Base-by-base conservation (phyloP, 2,329 filamentous ascomycete genomes). In the Domatiomyces catenatus region DNA sequence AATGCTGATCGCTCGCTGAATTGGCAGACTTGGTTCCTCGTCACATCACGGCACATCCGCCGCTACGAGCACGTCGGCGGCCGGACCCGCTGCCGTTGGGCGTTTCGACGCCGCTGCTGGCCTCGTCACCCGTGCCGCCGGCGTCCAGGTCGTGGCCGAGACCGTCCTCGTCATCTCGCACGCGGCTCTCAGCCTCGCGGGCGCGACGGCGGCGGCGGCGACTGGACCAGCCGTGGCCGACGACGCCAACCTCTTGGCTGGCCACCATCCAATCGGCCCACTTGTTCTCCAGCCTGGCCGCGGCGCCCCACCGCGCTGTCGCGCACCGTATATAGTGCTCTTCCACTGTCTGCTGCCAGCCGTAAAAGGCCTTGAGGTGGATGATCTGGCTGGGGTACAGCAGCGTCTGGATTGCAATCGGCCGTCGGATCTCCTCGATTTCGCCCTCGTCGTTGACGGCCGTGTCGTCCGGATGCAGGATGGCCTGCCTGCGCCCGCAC, bases 251-350 rank as follows among this genome's bases (percentile, higher is more conserved):
- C 64, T 95, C 90, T 65, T 94, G 87, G 48, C 79, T 85, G 15
- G 86, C 81, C 69, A 93, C 86, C 88, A 95, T 95, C 65, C 87
- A 94, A 50, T 93, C 84, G 0, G 84, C 83, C 90, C 90, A 96
- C 64, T 90, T 93, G 56, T 81, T 76, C 71, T 94, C 89, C 18
- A 96, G 73, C n/a, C 86, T 74, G 39, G 74, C 75, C 0, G 92
- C 92, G 1, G 84, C 75, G 0, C 74, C 71, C 52, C 87, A 76
- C 54, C 94, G 85, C 5, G 86, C 86, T 3, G 78, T 74, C 48
- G 94, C 66, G 0, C 95, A 86, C 3, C 89, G 79, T 69, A 89
- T 90, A 49, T 81, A 88, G 66, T 96, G 90, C 65, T 95, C 88
- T 58, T 95, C 84, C 3, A 95, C 88, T 0, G 88, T 95, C 69